Percentiles rank a stretch among this genome's conserved stretches.
Evolutionary conservation across 208 protist genomes (phyloP).

Genomic region (Leishmania martiniquensis): DNA sequence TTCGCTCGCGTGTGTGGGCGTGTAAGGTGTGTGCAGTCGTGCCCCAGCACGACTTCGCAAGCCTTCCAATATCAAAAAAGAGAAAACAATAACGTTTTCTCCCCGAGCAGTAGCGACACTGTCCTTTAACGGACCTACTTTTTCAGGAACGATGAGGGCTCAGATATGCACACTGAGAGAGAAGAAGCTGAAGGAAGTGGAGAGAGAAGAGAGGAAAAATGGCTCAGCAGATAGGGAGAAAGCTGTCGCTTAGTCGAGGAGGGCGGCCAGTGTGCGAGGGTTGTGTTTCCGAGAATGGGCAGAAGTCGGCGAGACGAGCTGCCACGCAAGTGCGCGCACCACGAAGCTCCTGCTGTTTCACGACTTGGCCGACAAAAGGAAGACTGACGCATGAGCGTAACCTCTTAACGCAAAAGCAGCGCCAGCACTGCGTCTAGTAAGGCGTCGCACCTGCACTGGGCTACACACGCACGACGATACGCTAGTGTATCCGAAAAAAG

Average conservation of each 20-base stretch:
- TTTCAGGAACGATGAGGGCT: slow-evolving; percentile 9
- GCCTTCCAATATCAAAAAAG: too few relatives aligned
- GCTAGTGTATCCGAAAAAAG: not conserved
- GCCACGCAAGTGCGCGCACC: not conserved
- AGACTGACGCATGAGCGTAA: not conserved
- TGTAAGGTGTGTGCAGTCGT: not conserved
- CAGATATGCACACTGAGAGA: not conserved
- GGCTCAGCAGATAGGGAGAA: not conserved
- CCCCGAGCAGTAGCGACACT: not conserved
- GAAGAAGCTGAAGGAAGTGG: not conserved
- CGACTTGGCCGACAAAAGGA: not conserved
- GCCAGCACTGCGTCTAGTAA: not conserved
- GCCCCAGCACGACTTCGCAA: not conserved
- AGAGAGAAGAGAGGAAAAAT: not conserved
- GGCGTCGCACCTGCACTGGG: not conserved
- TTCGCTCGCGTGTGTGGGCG: not conserved
- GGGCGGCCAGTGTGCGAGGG: too few relatives aligned
- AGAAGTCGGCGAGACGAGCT: too few relatives aligned
- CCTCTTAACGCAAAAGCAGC: not conserved
- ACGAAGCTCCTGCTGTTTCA: not conserved
- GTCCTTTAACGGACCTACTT: not conserved
- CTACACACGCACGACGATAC: not conserved
- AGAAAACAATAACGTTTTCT: not conserved
- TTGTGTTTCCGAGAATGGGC: not conserved
- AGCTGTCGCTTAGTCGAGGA: not conserved